Evolutionary conservation across 2,329 filamentous ascomycete species (phyloP).

Genomic region (Alternaria arborescens): DNA sequence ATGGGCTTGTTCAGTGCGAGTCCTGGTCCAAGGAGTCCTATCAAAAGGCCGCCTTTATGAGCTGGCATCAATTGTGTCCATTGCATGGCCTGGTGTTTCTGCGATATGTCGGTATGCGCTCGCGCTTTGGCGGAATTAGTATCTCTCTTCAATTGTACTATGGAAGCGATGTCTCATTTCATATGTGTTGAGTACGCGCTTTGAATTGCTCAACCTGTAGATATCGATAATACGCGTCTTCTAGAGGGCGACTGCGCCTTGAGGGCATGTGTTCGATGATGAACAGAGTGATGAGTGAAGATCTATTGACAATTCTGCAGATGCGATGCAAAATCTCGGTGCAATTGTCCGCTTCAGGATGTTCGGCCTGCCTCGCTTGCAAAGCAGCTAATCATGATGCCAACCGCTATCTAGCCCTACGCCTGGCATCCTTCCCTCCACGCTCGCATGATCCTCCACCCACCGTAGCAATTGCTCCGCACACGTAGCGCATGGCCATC

Average conservation of each 20-base stretch:
- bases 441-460: constrained; percentile 2
- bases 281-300: background rate
- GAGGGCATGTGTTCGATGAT: background rate
- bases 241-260: background rate
- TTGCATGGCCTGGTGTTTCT: constrained; percentile 21
- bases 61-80: background rate
- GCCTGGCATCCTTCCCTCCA: constrained; percentile 1
- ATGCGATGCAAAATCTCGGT: constrained; percentile 4
- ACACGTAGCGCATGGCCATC: constrained; percentile 4
- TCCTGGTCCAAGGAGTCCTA: constrained; percentile 30
- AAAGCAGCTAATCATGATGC: constrained; percentile 1
- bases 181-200: constrained; percentile 2
- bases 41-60: constrained; percentile 37
- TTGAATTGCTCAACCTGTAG: background rate
- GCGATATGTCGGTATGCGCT: background rate
- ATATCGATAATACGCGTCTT: background rate
- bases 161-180: background rate
- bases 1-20: constrained; percentile 44
- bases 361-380: constrained; percentile 1
- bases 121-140: background rate
- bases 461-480: background rate
- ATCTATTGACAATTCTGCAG: background rate
- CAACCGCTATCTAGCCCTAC: constrained; percentile 2
- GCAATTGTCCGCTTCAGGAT: constrained; percentile 8
- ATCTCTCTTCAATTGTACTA: background rate